Base-by-base conservation (phyloP, 805 yeast species). In the Candida golubevii region DNA sequence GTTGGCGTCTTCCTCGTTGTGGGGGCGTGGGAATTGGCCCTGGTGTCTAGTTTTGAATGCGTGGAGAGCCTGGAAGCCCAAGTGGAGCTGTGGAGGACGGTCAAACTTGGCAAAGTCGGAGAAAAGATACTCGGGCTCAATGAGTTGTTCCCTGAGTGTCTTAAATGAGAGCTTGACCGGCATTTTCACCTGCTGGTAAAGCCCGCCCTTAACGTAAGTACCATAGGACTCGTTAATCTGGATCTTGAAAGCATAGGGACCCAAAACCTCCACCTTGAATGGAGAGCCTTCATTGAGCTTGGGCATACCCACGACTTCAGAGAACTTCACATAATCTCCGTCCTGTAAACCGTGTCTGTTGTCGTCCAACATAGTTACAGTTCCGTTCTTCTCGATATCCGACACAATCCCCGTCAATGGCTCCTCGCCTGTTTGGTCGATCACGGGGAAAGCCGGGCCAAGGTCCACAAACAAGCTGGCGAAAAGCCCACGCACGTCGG, bases 31-130 rank as follows among this genome's bases (percentile, higher is more conserved):
- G 37, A 88, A 74, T 33, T 65, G 63, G 10, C 86, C 85, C 35
- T 74, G 68, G 62, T 87, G 79, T 54, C 71, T 74, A 27, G 74
- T 70, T 54, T 77, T 75, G 66, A 89, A 93, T 45, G 80, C 82
- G 45, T 86, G 83, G 45, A 93, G 72, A 4, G 96, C 97, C 66
- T 87, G 88, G 77, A 89, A 89, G 2, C 93, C 99, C 51, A 91
- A 67, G 63, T 93, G 99, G 52, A 85, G 78, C 68, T 88, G 96
- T 18, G 83, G 78, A 12, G 97, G 93, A 59, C 96, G 83, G 58
- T 88, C 97, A 55, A 91, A 85, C 66, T 93, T 93, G 47, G 97
- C 97, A 63, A 80, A 93, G 63, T 93, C 99, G 12, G 97, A 82
- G 49, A 77, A 74, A 33, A 86, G 61, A 57, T 70, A 85, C 59